Percentiles rank a stretch among this genome's conserved stretches.
Evolutionary conservation across 257 asterid genomes (phyloP).

Genomic region (Cordia subcordata): DNA sequence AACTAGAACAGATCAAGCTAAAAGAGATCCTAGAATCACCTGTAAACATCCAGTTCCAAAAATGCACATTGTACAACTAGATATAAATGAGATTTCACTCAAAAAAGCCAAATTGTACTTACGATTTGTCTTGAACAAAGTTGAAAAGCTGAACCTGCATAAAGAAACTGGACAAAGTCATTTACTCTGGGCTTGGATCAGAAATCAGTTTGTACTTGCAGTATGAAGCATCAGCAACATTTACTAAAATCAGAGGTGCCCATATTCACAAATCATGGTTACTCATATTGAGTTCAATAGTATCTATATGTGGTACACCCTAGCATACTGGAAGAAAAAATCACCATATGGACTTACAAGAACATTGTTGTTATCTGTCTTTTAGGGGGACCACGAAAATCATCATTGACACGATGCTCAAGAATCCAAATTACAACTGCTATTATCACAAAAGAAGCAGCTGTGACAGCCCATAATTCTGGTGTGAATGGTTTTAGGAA

Average conservation of each 20-base stretch:
- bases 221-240: background rate
- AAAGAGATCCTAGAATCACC: background rate
- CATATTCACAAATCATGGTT: background rate
- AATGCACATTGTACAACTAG: background rate
- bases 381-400: constrained; percentile 32
- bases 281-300: background rate
- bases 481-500: constrained; percentile 25
- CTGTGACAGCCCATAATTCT: constrained; percentile 24
- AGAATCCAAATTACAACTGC: constrained; percentile 31
- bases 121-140: constrained; percentile 53
- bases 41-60: background rate
- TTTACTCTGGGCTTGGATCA: too few species aligned
- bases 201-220: background rate
- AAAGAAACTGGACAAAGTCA: constrained; percentile 1
- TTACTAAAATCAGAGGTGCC: background rate
- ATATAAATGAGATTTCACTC: background rate
- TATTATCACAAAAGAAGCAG: constrained; percentile 23
- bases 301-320: too few species aligned
- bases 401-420: constrained; percentile 31
- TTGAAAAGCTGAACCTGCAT: constrained; percentile 65
- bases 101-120: constrained; percentile 17
- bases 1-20: background rate
- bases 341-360: constrained; percentile 15
- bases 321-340: too few species aligned
- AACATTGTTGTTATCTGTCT: constrained; percentile 26